Evolutionary conservation across 208 protist species (phyloP).

Genomic region (Angomonas deanei): DNA sequence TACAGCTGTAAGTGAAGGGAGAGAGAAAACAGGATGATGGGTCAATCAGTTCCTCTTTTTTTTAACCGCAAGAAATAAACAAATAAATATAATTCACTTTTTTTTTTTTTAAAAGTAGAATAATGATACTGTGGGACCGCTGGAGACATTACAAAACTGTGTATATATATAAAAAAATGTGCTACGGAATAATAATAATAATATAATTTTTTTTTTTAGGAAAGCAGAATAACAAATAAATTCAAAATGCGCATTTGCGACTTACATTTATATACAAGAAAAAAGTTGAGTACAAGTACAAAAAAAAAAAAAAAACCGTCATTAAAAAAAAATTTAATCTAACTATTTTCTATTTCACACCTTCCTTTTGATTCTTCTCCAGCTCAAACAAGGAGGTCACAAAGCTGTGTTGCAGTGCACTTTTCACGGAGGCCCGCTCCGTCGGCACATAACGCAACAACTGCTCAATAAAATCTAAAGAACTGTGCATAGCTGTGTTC

Average conservation of each 20-base stretch:
- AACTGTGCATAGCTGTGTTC: constrained; percentile 58
- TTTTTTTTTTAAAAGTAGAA: not conserved
- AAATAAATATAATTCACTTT: not conserved
- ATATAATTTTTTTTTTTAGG: too few species aligned
- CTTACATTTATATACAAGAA: too few species aligned
- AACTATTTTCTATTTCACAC: not conserved
- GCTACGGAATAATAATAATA: too few species aligned
- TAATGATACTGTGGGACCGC: too few species aligned
- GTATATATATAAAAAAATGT: too few species aligned
- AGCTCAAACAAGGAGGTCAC: constrained; percentile 31
- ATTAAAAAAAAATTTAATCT: constrained; percentile 1
- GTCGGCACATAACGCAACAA: constrained; percentile 76
- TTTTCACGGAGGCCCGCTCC: constrained; percentile 56
- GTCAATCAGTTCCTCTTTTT: too few species aligned
- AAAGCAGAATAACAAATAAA: too few species aligned
- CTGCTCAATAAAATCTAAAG: constrained; percentile 63
- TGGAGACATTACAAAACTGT: too few species aligned
- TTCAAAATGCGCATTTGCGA: too few species aligned
- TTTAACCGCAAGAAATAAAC: constrained; percentile 4
- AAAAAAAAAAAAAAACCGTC: constrained; percentile 3
- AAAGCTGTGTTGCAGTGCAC: constrained; percentile 78
- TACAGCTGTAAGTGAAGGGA: not conserved
- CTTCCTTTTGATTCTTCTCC: constrained; percentile 25
- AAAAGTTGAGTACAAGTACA: not conserved
- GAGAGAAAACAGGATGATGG: constrained; percentile 2